Evolutionary conservation across 1,284 basidiomycete genomes (phyloP).

Genomic region (Wallemia ichthyophaga): DNA sequence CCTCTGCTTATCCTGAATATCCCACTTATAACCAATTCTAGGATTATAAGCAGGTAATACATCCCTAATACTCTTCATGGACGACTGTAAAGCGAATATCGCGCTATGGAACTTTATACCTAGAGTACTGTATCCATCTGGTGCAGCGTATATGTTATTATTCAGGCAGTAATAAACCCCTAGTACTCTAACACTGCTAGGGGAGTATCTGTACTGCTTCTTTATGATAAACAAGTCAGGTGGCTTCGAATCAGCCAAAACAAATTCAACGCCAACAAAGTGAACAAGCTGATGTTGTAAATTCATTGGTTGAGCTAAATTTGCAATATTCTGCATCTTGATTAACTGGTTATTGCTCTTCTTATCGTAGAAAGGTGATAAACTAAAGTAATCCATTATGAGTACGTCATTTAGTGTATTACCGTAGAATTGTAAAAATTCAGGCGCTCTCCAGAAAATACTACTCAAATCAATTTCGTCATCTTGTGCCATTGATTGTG

Average conservation of each 20-base stretch:
- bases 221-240: slow-evolving; percentile 57
- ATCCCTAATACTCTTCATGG: slow-evolving; percentile 3
- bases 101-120: slow-evolving; percentile 31
- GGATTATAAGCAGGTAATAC: slow-evolving; percentile 6
- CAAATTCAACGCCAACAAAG: slow-evolving; percentile 49
- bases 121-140: slow-evolving; percentile 45
- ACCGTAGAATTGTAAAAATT: not conserved
- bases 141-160: slow-evolving; percentile 55
- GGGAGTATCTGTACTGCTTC: slow-evolving; percentile 45
- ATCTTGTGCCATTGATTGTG: not conserved
- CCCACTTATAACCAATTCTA: slow-evolving; percentile 4
- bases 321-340: slow-evolving; percentile 61
- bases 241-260: slow-evolving; percentile 39
- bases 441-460: not conserved
- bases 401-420: slow-evolving; percentile 30
- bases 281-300: slow-evolving; percentile 49
- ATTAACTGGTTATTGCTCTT: slow-evolving; percentile 62
- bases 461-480: not conserved
- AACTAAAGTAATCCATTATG: slow-evolving; percentile 54
- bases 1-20: slow-evolving; percentile 3
- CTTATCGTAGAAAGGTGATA: slow-evolving; percentile 66
- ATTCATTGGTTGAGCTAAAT: slow-evolving; percentile 30
- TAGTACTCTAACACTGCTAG: slow-evolving; percentile 40
- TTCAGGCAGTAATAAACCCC: slow-evolving; percentile 58
- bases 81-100: slow-evolving; percentile 5